Conservation (phyloP, 805 yeast genomes). For the Metschnikowia proteae region DNA sequence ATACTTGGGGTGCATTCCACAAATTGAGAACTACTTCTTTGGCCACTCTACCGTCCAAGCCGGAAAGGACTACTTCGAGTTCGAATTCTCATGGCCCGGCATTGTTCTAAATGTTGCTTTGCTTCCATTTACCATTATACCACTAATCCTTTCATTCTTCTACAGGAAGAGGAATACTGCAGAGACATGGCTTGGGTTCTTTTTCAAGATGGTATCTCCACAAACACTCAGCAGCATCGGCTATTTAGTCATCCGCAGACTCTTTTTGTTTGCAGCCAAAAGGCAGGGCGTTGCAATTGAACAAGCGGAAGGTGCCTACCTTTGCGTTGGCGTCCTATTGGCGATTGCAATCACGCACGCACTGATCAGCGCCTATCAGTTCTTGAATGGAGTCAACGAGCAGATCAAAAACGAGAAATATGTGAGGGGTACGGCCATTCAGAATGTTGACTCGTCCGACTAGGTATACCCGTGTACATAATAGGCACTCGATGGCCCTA, state of each 20-base stretch:
- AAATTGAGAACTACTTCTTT: slow-evolving; percentile 9
- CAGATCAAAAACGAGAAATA: slow-evolving; percentile 57
- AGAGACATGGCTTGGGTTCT: neutral
- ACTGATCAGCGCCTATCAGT: neutral
- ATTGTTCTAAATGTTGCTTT: slow-evolving; percentile 9
- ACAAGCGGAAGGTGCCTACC: neutral
- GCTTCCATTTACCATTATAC: slow-evolving; percentile 11
- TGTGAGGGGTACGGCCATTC: slow-evolving; percentile 54
- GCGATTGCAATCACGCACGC: slow-evolving; percentile 1
- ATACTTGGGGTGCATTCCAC: slow-evolving; percentile 3
- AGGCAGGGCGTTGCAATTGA: neutral
- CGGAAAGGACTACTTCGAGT: neutral
- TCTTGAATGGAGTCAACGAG: slow-evolving; percentile 26
- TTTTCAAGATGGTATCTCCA: neutral
- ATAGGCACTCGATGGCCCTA: neutral
- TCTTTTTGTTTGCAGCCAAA: neutral
- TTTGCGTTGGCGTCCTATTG: neutral
- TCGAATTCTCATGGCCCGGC: slow-evolving; percentile 11
- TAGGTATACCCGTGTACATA: neutral
- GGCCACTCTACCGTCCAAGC: slow-evolving; percentile 2
- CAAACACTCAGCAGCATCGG: neutral
- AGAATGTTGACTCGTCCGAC: slow-evolving; percentile 28
- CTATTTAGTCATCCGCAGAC: neutral
- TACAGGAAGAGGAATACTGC: neutral
- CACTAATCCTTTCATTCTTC: slow-evolving; percentile 6